These are phyloP conservation scores for Pichia sp. DNA, from an alignment of 1,139 yeast species.

Conservation along the genomic window DNA sequence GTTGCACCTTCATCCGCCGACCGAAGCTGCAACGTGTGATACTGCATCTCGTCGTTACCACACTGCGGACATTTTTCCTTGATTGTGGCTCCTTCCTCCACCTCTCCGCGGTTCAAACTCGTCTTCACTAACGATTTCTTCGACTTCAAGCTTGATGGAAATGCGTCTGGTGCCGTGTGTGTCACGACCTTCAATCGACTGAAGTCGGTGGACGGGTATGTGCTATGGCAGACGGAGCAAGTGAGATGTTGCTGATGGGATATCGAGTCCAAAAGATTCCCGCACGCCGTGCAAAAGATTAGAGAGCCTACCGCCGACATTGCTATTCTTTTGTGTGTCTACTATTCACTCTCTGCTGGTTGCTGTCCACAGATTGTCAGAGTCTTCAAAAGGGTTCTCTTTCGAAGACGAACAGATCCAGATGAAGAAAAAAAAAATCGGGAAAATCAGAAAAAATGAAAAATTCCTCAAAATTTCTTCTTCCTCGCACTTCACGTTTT, in stretches of 20 bases:
- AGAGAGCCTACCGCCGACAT: slow-evolving; percentile 96
- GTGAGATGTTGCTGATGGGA: slow-evolving; percentile 37
- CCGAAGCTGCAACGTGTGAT: slow-evolving; percentile 91
- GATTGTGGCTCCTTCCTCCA: slow-evolving; percentile 92
- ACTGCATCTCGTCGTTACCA: slow-evolving; percentile 97
- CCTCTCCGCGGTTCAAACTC: slow-evolving; percentile 65
- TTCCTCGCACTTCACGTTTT: not conserved
- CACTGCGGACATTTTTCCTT: slow-evolving; percentile 97
- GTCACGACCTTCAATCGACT: slow-evolving; percentile 83
- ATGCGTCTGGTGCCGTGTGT: slow-evolving; percentile 81
- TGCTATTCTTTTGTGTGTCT: not conserved
- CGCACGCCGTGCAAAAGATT: slow-evolving; percentile 92
- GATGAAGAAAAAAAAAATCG: slow-evolving; percentile 1
- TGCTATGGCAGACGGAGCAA: slow-evolving; percentile 52
- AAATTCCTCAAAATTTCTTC: not conserved
- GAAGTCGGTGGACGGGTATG: slow-evolving; percentile 55
- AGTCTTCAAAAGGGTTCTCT: not conserved
- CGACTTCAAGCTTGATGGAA: slow-evolving; percentile 77
- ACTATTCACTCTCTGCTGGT: too few species aligned
- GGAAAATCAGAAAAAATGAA: not conserved
- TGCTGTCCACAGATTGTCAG: not conserved
- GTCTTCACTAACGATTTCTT: slow-evolving; percentile 91
- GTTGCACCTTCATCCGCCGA: slow-evolving; percentile 99
- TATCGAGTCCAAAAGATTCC: slow-evolving; percentile 75
- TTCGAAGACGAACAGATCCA: not conserved